These are phyloP conservation scores for Sambucus nigra DNA, from an alignment of 129 eudicot species.

Conservation along the genomic window DNA sequence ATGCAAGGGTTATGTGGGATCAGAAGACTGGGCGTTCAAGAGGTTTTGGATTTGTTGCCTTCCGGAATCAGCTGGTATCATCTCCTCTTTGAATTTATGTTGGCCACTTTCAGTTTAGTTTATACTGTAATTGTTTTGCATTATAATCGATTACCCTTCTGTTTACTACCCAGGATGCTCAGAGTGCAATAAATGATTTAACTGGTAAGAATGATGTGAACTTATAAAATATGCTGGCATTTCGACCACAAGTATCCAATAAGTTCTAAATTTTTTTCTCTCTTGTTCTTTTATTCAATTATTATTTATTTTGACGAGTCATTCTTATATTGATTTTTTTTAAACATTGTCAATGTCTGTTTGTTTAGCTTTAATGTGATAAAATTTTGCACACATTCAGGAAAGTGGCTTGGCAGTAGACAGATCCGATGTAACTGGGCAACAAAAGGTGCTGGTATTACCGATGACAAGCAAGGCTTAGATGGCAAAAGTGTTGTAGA, in stretches of 20 bases:
- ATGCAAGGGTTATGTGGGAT: constrained; percentile 99
- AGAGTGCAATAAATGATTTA: constrained; percentile 87
- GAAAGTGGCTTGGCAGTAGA: constrained; percentile 96
- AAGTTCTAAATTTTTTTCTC: no score
- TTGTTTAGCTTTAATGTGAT: not conserved
- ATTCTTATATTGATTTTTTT: not conserved
- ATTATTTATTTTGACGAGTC: no score
- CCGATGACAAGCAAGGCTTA: constrained; percentile 69
- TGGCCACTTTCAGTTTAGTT: not conserved
- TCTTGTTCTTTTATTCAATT: no score
- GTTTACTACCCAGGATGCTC: constrained; percentile 69
- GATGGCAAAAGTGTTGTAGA: constrained; percentile 89
- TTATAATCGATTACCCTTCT: constrained; percentile 7
- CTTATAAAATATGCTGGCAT: no score
- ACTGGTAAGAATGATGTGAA: constrained; percentile 44
- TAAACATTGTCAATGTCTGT: not conserved
- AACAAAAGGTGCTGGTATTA: constrained; percentile 76
- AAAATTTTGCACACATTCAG: constrained; percentile 20
- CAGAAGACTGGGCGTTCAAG: constrained; percentile 94
- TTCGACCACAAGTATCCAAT: no score
- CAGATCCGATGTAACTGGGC: constrained; percentile 99
- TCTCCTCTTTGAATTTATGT: constrained; percentile 6
- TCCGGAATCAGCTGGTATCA: constrained; percentile 75
- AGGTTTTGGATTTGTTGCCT: constrained; percentile 94
- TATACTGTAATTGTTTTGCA: not conserved